Evolutionary conservation across 2,329 filamentous ascomycete species (phyloP), one percentile per base, ranked within the genome.

Genomic region (Ilyonectria sp.): DNA sequence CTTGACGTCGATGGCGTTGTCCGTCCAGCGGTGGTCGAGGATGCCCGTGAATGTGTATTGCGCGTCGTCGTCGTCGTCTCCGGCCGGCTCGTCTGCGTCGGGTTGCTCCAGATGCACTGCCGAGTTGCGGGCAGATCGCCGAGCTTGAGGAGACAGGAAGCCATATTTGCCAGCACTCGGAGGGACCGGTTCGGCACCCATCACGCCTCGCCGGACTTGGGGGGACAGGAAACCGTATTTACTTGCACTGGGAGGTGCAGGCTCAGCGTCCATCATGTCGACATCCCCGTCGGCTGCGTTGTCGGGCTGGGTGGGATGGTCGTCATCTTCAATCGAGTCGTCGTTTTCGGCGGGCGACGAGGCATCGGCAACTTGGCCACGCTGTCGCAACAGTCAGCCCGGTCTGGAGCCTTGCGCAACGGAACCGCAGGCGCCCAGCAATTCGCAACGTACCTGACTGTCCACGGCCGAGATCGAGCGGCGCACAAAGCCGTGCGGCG

Each of bases 1-100:
- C 8, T 71, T 59, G 5, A 82, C 70, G 23, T 81, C 70, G 0
- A 82, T 74, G 10, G 71, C 63, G 57, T 78, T 72, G 7, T 60
- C 71, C 0, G 23, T 60, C 78, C 79, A 80, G 54, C 79, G 79
- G 40, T 81, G 66, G 8, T 71, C 66, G 13, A 60, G 17, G 53
- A 80, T 75, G 15, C 65, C 62, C 17, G 65, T 72, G 46, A 79
- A 72, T 10, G 44, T n/a, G 60, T 57, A 75, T 55, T 63, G 52
- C 13, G 65, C 35, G n/a, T 65, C 64, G 7, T 66, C 64, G 7
- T 66, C 63, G 1, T 67, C 60, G 15, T 65, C 59, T 5, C 73
- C 60, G 2, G 21, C 65, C 3, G 44, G 37, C 37, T 46, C 53
- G 11, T 63, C 26, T 10, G 23, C 11, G 3, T 52, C 35, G 26